A percentile compares a stretch with the other conserved stretches of the same genome.
Conservation (phyloP, 2,329 filamentous ascomycete species). For the Fusarium oligoseptatum region DNA sequence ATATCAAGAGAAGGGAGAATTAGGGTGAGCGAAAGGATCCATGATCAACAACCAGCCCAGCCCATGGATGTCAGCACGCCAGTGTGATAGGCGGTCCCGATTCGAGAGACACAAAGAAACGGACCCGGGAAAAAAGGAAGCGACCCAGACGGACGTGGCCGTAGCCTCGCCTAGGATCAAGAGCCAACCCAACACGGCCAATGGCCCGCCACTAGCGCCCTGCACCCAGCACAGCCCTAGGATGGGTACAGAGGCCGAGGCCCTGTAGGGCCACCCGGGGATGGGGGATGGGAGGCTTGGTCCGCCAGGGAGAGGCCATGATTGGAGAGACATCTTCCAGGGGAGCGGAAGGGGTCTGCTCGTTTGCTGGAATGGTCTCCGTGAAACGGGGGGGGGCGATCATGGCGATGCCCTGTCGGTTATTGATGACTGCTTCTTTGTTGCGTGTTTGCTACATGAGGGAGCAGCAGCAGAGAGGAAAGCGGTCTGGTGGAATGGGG, state of each 20-base stretch:
- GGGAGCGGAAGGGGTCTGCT: neutral
- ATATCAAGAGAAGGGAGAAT: conserved; percentile 26
- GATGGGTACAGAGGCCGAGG: conserved; percentile 15
- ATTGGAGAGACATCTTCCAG: conserved; percentile 22
- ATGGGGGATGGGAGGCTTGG: conserved; percentile 23
- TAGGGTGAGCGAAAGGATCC: conserved; percentile 10
- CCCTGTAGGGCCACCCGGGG: conserved; percentile 20
- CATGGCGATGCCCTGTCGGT: conserved; percentile 8
- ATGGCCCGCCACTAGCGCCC: conserved; percentile 22
- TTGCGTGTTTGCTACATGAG: conserved; percentile 11
- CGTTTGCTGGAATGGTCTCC: neutral
- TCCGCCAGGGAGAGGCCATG: conserved; percentile 20
- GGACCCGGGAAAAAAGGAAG: neutral
- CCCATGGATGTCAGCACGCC: conserved; percentile 41
- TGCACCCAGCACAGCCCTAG: conserved; percentile 42
- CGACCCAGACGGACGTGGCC: conserved; percentile 25
- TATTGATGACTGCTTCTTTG: conserved; percentile 25
- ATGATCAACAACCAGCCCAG: conserved; percentile 11
- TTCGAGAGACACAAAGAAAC: neutral
- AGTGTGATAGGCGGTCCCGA: conserved; percentile 34
- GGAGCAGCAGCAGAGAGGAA: neutral
- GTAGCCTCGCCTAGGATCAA: conserved; percentile 33
- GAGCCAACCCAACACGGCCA: conserved; percentile 4
- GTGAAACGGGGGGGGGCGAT: conserved; percentile 7
- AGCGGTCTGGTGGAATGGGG: conserved; percentile 13